Evolutionary conservation across 2,329 filamentous ascomycete species (phyloP), one percentile per base, ranked within the genome.

Genomic region (Penicillium sp.): DNA sequence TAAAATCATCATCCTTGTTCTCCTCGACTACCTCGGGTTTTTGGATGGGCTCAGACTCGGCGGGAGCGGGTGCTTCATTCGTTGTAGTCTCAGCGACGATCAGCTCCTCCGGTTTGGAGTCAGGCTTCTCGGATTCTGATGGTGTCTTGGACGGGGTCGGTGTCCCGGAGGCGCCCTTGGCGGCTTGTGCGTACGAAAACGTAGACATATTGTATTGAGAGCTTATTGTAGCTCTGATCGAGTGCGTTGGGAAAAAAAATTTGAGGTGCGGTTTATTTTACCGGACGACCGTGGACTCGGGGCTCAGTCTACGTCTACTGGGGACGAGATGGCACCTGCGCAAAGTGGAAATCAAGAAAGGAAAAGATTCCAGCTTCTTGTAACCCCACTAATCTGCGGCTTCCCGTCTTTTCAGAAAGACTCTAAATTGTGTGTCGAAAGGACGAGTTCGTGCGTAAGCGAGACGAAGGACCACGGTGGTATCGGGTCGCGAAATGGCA

Each of bases 121-220:
- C 61, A 53, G 65, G 59, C 48, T 66, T 70, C 50, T 63, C 66
- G 43, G 66, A 63, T 26, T 72, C 70, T 59, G 66, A 59, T 32
- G 60, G 60, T 22, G 67, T 50, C 68, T 82, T 81, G 66, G 74
- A 76, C 29, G 77, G 69, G 44, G 74, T 71, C 55, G 76, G 67
- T 57, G 78, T 74, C 49, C 81, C 70, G 54, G 83, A 78, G 67
- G 88, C 84, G 69, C 92, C 91, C 76, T 94, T 94, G 58, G 93
- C 93, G 71, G 93, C 93, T 82, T 96, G 92, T 68, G 93, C 93
- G 76, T 97, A 97, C 58, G 93, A 97, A 73, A 97, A 96, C 34
- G 85, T 80, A 59, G 85, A 80, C 61, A 83, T 78, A 69, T 69
- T 68, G 66, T 70, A 61, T 63, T 69, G 74, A 53, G 67, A 69